Conservation (phyloP, 2,329 filamentous ascomycete genomes). For the Botryotinia narcissicola region DNA sequence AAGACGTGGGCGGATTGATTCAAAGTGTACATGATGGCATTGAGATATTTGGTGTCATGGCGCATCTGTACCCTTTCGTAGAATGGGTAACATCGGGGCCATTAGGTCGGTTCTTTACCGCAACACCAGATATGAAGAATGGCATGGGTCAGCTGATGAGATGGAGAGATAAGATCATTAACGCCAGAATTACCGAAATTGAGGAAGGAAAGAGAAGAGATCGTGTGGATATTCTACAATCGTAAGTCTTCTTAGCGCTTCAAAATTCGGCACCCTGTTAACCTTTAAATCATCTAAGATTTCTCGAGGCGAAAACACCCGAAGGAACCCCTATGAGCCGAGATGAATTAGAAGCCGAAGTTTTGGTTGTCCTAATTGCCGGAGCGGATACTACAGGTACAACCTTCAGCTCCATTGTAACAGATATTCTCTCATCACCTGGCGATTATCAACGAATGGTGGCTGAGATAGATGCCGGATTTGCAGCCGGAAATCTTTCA, state of each 20-base stretch:
- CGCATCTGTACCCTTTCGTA: conserved; percentile 51
- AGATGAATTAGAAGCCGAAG: conserved; percentile 7
- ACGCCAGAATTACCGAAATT: conserved; percentile 4
- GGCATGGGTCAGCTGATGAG: conserved; percentile 19
- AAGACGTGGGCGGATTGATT: conserved; percentile 54
- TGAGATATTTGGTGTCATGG: conserved; percentile 35
- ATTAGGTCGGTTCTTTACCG: conserved; percentile 39
- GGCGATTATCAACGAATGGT: neutral
- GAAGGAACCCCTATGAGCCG: neutral
- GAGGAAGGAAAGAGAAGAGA: conserved; percentile 2
- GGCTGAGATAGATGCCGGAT: neutral
- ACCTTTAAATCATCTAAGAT: neutral
- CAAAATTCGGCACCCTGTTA: neutral
- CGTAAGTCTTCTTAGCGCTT: neutral
- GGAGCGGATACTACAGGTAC: conserved; percentile 14
- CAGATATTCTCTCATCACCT: neutral
- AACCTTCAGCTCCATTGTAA: conserved; percentile 3
- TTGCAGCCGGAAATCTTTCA: neutral
- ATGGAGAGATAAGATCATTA: conserved; percentile 11
- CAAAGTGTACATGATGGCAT: conserved; percentile 49
- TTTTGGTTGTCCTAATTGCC: conserved; percentile 12
- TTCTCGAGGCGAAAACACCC: neutral
- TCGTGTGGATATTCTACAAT: neutral
- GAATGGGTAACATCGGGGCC: conserved; percentile 53
- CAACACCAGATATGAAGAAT: conserved; percentile 3